phyloP scores from a whole-genome alignment of 495 filamentous ascomycete species.

The Xanthoparmelia taractica region DNA sequence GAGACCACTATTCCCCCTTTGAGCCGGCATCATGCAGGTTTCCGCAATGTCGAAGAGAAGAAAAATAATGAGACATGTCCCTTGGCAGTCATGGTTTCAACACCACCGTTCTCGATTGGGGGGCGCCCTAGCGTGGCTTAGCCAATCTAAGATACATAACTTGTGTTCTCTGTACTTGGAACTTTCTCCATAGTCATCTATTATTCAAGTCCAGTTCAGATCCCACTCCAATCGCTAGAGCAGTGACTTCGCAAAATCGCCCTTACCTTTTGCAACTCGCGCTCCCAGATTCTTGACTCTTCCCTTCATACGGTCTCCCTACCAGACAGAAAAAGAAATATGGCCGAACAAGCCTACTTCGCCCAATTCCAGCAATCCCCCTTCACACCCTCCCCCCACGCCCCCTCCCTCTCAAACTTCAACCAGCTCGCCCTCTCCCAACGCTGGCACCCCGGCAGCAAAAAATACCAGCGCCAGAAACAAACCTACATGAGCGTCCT shows the following conservation, averaged over 20 bases:
- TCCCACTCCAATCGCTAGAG: too few relatives aligned
- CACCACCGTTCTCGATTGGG: too few relatives aligned
- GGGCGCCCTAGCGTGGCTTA: too few relatives aligned
- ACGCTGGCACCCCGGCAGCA: conserved; percentile 26
- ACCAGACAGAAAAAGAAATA: neutral
- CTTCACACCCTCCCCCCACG: conserved; percentile 15
- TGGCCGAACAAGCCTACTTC: conserved; percentile 15
- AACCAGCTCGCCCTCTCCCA: conserved; percentile 16
- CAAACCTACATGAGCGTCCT: conserved; percentile 24
- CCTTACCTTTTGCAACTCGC: neutral
- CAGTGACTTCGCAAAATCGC: too few relatives aligned
- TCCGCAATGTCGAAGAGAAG: neutral
- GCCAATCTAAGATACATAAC: too few relatives aligned
- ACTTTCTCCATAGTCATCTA: too few relatives aligned
- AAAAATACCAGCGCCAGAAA: conserved; percentile 25
- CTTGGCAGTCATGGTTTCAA: too few relatives aligned
- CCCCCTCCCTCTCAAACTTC: conserved; percentile 26
- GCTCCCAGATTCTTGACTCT: neutral
- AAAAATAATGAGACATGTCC: neutral
- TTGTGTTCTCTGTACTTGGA: too few relatives aligned
- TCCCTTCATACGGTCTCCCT: neutral
- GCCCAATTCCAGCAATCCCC: conserved; percentile 16
- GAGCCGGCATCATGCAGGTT: neutral
- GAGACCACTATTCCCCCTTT: neutral
- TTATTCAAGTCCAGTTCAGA: too few relatives aligned